Evolutionary conservation across 768 basidiomycete genomes (phyloP).

Genomic region (Galerina marginata): DNA sequence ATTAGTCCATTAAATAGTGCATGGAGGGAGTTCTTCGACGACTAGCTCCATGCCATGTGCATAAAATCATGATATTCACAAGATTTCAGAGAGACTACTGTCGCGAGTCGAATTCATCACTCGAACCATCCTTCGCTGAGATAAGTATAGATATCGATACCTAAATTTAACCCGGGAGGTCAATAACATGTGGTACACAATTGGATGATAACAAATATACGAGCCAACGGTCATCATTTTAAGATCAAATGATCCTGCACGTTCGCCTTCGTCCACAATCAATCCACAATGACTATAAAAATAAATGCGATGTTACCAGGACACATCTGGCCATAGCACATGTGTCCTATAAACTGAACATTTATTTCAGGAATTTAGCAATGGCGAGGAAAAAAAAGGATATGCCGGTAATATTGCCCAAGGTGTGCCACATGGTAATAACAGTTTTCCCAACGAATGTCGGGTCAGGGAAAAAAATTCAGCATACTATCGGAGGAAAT

Average conservation of each 20-base stretch:
- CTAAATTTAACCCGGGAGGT: conserved; percentile 6
- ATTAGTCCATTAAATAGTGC: conserved; percentile 10
- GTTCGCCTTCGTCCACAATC: background rate
- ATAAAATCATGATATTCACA: background rate
- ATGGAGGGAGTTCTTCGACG: background rate
- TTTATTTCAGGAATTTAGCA: background rate
- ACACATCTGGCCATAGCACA: background rate
- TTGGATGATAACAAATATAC: conserved; percentile 23
- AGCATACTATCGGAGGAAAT: too few relatives aligned
- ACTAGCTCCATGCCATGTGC: background rate
- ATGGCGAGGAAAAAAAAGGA: background rate
- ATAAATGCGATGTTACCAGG: background rate
- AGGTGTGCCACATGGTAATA: conserved; percentile 3
- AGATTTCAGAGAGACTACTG: background rate
- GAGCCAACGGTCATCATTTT: conserved; percentile 9
- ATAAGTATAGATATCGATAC: background rate
- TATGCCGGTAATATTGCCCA: background rate
- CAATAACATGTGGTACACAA: conserved; percentile 16
- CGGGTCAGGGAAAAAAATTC: background rate
- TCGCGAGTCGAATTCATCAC: background rate
- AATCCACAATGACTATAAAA: background rate
- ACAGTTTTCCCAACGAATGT: background rate
- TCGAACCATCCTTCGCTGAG: background rate
- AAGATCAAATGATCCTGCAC: background rate
- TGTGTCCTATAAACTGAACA: background rate